phyloP scores from a whole-genome alignment of 2,329 filamentous ascomycete species.

The Immersiporthe knoxdaviesiana region DNA sequence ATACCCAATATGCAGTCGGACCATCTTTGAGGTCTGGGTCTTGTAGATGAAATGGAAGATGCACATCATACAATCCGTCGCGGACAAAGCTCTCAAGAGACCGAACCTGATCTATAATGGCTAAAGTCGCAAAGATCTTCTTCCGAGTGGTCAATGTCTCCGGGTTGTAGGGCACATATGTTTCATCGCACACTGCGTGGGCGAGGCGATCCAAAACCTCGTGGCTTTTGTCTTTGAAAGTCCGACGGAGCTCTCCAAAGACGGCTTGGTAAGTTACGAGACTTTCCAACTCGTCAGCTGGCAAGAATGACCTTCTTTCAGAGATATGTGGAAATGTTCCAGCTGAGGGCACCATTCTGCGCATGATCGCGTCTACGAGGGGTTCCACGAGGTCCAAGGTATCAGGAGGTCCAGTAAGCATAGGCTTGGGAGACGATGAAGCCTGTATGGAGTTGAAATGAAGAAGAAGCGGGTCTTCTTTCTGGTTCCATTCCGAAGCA shows the following conservation, averaged over 20 bases:
- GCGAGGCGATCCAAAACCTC: neutral
- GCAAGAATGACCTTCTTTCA: too few relatives aligned
- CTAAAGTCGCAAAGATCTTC: slow-evolving; percentile 16
- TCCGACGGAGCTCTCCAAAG: slow-evolving; percentile 29
- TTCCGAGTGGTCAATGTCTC: neutral
- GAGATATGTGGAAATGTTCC: too few relatives aligned
- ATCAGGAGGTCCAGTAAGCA: too few relatives aligned
- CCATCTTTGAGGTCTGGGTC: neutral
- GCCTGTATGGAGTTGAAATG: too few relatives aligned
- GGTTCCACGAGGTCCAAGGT: too few relatives aligned
- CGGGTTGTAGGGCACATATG: neutral
- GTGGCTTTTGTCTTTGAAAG: neutral
- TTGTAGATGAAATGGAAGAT: slow-evolving; percentile 17
- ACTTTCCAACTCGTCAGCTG: slow-evolving; percentile 27
- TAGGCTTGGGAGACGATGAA: too few relatives aligned
- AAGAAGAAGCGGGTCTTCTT: too few relatives aligned
- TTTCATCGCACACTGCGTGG: slow-evolving; percentile 2
- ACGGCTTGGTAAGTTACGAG: slow-evolving; percentile 40
- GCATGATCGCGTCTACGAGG: too few relatives aligned
- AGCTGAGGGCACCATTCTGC: too few relatives aligned
- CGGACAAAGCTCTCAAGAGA: slow-evolving; percentile 7
- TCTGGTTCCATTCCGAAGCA: too few relatives aligned
- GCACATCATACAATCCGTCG: slow-evolving; percentile 8
- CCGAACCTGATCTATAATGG: slow-evolving; percentile 1
- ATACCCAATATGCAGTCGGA: neutral